Evolutionary conservation across 2,329 filamentous ascomycete species (phyloP).

Genomic region (Calonectria crousiana): DNA sequence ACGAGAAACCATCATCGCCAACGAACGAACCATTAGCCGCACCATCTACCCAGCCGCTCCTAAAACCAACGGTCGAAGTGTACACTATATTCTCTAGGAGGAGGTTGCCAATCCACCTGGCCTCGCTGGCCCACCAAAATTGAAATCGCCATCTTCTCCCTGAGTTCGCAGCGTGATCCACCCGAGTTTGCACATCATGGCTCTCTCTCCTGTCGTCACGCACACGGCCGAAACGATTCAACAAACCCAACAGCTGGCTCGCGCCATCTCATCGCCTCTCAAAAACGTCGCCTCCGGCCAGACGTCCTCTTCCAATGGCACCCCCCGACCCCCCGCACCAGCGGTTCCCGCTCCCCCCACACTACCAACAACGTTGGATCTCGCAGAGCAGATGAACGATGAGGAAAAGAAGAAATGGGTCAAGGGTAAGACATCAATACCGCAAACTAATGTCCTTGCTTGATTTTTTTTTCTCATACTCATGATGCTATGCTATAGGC

Average conservation of each 20-base stretch:
- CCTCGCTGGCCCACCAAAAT: background rate
- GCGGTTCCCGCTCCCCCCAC: conserved; percentile 45
- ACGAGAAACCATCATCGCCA: background rate
- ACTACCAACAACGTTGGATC: conserved; percentile 61
- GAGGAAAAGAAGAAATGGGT: conserved; percentile 89
- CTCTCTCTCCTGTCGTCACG: conserved; percentile 60
- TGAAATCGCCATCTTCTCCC: background rate
- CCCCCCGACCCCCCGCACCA: conserved; percentile 52
- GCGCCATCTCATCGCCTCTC: conserved; percentile 57
- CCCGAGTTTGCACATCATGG: conserved; percentile 50
- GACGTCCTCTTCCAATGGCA: conserved; percentile 57
- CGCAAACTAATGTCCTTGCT: background rate
- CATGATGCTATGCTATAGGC: conserved; percentile 61
- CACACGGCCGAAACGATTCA: conserved; percentile 51
- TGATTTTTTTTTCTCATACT: background rate
- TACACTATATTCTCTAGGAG: background rate
- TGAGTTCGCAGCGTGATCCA: background rate
- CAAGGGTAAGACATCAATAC: conserved; percentile 69
- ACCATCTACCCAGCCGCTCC: background rate
- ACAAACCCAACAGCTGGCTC: conserved; percentile 44
- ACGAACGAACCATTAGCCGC: background rate
- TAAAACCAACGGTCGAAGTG: background rate
- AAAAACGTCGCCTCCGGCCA: conserved; percentile 52
- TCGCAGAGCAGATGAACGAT: conserved; percentile 86
- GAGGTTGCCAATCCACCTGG: background rate